A percentile compares a stretch with the other conserved stretches of the same genome.
Conservation (phyloP, 148 eudicot species). For the Salicornia ramosissima region DNA sequence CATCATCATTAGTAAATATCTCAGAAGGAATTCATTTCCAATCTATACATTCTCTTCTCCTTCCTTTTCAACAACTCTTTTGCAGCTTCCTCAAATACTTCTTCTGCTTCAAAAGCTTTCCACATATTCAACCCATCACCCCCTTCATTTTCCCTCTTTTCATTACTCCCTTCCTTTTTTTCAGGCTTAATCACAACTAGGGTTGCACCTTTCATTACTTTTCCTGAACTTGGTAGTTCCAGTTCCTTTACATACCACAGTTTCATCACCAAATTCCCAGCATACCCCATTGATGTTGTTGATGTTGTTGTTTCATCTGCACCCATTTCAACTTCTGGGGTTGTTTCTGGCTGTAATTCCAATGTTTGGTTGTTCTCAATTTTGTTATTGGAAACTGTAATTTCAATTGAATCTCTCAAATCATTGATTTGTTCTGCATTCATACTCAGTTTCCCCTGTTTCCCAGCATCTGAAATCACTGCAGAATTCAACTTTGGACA, state of each 20-base stretch:
- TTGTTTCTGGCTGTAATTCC: neutral
- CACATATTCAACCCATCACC: conserved; percentile 18
- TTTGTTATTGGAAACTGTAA: neutral
- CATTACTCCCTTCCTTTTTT: neutral
- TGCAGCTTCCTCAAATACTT: conserved; percentile 31
- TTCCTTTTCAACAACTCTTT: conserved; percentile 32
- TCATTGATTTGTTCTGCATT: conserved; percentile 36
- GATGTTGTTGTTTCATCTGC: neutral
- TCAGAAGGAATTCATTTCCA: conserved; percentile 33
- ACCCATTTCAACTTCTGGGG: neutral
- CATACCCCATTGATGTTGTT: conserved; percentile 19
- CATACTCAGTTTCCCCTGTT: conserved; percentile 59
- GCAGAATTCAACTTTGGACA: conserved; percentile 29
- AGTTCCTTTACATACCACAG: conserved; percentile 52
- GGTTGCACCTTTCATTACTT: conserved; percentile 64
- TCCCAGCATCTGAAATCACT: conserved; percentile 43
- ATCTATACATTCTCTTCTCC: conserved; percentile 29
- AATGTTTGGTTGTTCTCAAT: neutral
- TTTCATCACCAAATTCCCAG: conserved; percentile 47
- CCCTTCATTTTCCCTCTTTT: conserved; percentile 1
- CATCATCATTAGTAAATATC: no score
- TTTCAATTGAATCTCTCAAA: conserved; percentile 22
- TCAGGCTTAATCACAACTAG: conserved; percentile 50
- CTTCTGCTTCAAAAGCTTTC: conserved; percentile 31
- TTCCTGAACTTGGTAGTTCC: conserved; percentile 44